A percentile compares a stretch with the other conserved stretches of the same genome.
phyloP scores from a whole-genome alignment of 1,284 basidiomycete genomes.

The Leucoagaricus sp. region DNA sequence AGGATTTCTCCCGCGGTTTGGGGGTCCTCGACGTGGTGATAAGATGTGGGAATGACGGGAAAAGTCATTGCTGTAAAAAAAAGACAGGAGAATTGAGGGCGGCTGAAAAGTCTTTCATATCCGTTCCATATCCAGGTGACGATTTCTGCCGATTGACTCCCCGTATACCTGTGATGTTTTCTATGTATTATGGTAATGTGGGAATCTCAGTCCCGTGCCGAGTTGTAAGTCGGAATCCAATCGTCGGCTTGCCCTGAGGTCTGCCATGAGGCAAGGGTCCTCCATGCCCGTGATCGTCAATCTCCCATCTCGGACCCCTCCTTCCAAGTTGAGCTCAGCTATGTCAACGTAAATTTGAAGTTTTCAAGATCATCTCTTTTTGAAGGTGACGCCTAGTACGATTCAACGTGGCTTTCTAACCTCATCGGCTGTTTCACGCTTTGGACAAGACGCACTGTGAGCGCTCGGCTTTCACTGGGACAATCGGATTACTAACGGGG shows the following conservation, averaged over 20 bases:
- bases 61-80: not conserved
- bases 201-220: not conserved
- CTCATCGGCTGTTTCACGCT: no score
- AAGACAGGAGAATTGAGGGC: no score
- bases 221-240: not conserved
- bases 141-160: no score
- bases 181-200: no score
- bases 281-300: not conserved
- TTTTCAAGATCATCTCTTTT: not conserved
- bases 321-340: not conserved
- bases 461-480: not conserved
- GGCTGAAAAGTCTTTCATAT: no score
- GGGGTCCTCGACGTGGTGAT: not conserved
- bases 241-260: not conserved
- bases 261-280: constrained; percentile 2
- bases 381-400: not conserved
- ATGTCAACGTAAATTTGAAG: not conserved
- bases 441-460: not conserved
- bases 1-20: not conserved
- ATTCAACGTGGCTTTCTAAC: not conserved
- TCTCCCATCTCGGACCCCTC: not conserved
- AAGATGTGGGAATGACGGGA: not conserved
- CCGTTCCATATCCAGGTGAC: no score
- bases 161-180: no score
- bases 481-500: not conserved